Evolutionary conservation across 768 basidiomycete species (phyloP).

Genomic region (Clavaria fumosa): DNA sequence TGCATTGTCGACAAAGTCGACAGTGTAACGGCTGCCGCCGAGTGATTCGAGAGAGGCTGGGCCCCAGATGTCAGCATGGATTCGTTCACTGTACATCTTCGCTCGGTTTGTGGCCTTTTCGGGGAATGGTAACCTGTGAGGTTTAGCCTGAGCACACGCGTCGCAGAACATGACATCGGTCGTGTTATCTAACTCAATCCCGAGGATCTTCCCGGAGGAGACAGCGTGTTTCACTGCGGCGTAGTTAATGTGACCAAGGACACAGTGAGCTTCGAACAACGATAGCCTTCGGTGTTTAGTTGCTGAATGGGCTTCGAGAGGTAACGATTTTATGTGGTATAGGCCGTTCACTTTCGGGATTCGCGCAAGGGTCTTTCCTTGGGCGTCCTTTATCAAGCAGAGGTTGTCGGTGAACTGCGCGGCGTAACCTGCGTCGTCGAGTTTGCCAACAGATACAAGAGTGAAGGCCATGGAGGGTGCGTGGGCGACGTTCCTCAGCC

Average conservation of each 20-base stretch:
- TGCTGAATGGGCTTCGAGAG: conserved; percentile 8
- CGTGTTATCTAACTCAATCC: conserved; percentile 16
- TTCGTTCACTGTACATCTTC: conserved; percentile 9
- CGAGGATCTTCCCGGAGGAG: conserved; percentile 15
- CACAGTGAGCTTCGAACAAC: conserved; percentile 19
- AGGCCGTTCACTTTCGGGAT: conserved; percentile 14
- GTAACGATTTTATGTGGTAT: conserved; percentile 10
- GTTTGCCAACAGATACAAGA: conserved; percentile 15
- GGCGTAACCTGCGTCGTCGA: conserved; percentile 11
- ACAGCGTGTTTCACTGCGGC: conserved; percentile 16
- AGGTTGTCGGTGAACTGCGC: conserved; percentile 7
- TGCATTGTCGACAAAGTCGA: conserved; percentile 17
- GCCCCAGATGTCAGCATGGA: neutral
- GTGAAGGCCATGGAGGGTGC: conserved; percentile 16
- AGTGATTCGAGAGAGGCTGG: conserved; percentile 7
- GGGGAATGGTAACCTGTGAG: conserved; percentile 9
- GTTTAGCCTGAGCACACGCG: conserved; percentile 14
- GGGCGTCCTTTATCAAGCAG: conserved; percentile 9
- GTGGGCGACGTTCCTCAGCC: conserved; percentile 14
- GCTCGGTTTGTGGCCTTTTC: conserved; percentile 10
- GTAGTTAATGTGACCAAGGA: conserved; percentile 23
- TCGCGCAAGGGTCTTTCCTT: conserved; percentile 10
- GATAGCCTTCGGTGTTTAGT: conserved; percentile 10
- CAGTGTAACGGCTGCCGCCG: conserved; percentile 13
- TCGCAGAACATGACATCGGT: conserved; percentile 15